Evolutionary conservation across 1,139 yeast genomes (phyloP).

Genomic region (Trichomonascaceae sp.): DNA sequence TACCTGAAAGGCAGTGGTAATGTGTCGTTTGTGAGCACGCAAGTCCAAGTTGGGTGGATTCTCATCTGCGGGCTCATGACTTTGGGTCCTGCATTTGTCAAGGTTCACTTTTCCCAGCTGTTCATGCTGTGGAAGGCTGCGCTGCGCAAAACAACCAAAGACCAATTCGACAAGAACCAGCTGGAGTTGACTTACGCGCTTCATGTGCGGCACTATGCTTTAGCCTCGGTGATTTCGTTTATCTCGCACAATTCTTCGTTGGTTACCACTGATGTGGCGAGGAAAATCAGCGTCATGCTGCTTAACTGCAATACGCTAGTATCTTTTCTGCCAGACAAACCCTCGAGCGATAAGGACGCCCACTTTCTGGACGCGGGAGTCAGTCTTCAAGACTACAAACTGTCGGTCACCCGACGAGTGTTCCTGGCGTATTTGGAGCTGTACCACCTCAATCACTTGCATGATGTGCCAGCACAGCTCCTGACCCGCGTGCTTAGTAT

Average conservation of each 20-base stretch:
- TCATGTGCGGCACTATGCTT: slow-evolving; percentile 26
- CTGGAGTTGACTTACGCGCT: slow-evolving; percentile 23
- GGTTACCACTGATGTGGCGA: slow-evolving; percentile 29
- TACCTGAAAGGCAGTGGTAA: slow-evolving; percentile 22
- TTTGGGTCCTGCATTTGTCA: slow-evolving; percentile 49
- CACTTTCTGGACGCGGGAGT: slow-evolving; percentile 14
- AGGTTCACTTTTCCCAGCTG: slow-evolving; percentile 62
- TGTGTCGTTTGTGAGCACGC: slow-evolving; percentile 19
- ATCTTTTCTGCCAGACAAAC: slow-evolving; percentile 16
- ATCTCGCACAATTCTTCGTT: slow-evolving; percentile 23
- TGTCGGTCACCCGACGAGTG: slow-evolving; percentile 21
- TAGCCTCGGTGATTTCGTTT: slow-evolving; percentile 26
- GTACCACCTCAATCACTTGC: slow-evolving; percentile 14
- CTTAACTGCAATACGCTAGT: slow-evolving; percentile 17
- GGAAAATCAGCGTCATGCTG: slow-evolving; percentile 24
- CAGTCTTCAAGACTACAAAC: slow-evolving; percentile 18
- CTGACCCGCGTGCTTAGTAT: slow-evolving; percentile 23
- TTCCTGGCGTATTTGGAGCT: slow-evolving; percentile 25
- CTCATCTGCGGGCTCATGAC: slow-evolving; percentile 66
- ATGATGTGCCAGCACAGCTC: slow-evolving; percentile 23
- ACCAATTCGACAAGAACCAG: slow-evolving; percentile 21
- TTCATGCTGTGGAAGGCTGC: slow-evolving; percentile 71
- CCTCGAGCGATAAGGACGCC: slow-evolving; percentile 18
- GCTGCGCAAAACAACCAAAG: slow-evolving; percentile 35
- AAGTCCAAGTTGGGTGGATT: slow-evolving; percentile 44